phyloP scores from a whole-genome alignment of 148 eudicot genomes.

The Camellia sinensis region DNA sequence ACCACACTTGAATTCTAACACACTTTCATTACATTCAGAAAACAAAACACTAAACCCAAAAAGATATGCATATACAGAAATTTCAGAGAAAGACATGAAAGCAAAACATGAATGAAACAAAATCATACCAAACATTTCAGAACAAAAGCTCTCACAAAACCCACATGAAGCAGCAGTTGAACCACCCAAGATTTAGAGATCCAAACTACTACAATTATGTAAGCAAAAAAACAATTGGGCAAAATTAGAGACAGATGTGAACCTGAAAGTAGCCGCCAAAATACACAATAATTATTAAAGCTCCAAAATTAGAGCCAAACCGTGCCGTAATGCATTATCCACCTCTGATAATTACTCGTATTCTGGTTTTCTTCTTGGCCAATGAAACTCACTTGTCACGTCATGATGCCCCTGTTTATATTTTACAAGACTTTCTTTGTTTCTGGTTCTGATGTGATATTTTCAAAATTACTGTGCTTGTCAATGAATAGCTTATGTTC shows the following conservation, averaged over 20 bases:
- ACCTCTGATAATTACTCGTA: background rate
- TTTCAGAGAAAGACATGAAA: background rate
- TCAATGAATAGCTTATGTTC: no score
- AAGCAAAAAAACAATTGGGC: background rate
- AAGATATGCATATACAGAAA: background rate
- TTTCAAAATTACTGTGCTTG: no score
- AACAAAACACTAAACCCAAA: background rate
- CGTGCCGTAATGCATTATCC: conserved; percentile 7
- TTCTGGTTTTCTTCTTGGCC: background rate
- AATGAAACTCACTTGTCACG: background rate
- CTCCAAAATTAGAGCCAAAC: background rate
- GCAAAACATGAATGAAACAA: background rate
- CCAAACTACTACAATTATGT: background rate
- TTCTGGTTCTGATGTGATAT: no score
- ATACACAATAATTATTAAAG: background rate
- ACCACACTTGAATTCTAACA: background rate
- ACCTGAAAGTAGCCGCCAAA: background rate
- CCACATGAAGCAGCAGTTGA: background rate
- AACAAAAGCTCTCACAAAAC: background rate
- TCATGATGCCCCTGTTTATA: background rate
- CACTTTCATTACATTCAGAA: background rate
- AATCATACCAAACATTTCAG: background rate
- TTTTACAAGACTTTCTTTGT: no score
- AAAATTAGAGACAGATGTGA: background rate
- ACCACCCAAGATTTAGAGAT: background rate